A percentile compares a stretch with the other conserved stretches of the same genome.
Conservation (phyloP, 306 rosid genomes). For the Betula pendula region DNA sequence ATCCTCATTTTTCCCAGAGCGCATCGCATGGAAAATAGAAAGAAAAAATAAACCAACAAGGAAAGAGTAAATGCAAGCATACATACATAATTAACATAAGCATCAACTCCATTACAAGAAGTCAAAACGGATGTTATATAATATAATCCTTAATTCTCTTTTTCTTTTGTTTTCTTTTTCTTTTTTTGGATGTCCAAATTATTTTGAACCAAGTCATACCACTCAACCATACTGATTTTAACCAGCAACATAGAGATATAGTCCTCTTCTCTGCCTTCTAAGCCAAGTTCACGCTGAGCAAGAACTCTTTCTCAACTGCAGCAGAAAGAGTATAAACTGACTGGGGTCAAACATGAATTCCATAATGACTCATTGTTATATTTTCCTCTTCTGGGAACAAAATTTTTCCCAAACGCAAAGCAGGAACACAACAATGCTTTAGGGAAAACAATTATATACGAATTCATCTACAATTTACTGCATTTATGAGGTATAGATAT, state of each 20-base stretch:
- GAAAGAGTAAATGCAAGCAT: not conserved
- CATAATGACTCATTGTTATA: not conserved
- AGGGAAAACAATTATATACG: not conserved
- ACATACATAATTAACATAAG: too few species aligned
- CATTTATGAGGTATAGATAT: not conserved
- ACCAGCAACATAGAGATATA: not conserved
- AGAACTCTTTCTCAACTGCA: not conserved
- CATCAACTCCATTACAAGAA: not conserved
- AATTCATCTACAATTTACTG: not conserved
- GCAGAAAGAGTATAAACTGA: not conserved
- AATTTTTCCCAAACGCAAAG: not conserved
- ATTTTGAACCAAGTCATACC: not conserved
- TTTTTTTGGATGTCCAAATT: not conserved
- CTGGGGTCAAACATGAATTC: not conserved
- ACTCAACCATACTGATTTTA: not conserved
- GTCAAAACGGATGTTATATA: not conserved
- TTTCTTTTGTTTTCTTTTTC: not conserved
- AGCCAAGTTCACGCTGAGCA: not conserved
- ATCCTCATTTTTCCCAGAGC: not conserved
- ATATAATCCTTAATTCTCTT: not conserved
- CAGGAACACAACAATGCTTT: not conserved
- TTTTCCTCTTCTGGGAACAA: not conserved
- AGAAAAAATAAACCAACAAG: not conserved
- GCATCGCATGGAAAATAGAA: slow-evolving; percentile 10
- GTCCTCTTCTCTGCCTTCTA: not conserved